These are phyloP conservation scores for Stephania cephalantha DNA, from an alignment of 164 flowering plant genomes.

Conservation along the genomic window DNA sequence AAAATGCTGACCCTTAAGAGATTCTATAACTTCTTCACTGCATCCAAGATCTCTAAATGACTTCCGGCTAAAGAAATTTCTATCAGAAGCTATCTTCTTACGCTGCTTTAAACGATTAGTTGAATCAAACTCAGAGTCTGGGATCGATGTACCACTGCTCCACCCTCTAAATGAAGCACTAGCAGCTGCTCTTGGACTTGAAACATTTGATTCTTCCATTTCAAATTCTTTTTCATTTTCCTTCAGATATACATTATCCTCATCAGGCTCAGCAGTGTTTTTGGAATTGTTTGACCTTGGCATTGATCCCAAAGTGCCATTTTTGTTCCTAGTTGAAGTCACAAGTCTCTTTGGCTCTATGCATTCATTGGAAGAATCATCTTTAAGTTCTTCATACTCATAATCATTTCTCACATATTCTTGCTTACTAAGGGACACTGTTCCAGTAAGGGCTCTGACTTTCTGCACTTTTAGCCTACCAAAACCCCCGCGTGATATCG, in stretches of 20 bases:
- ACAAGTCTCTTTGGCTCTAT: conserved; percentile 14
- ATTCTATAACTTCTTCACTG: conserved; percentile 53
- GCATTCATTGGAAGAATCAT: conserved; percentile 5
- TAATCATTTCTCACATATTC: conserved; percentile 14
- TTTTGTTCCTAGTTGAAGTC: conserved; percentile 11
- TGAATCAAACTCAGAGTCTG: conserved; percentile 17
- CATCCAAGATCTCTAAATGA: conserved; percentile 68
- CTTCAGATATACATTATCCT: conserved; percentile 4
- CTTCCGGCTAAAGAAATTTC: conserved; percentile 64
- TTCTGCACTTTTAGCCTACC: conserved; percentile 59
- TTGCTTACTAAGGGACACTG: conserved; percentile 30
- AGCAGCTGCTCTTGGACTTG: conserved; percentile 26
- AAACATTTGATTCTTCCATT: conserved; percentile 10
- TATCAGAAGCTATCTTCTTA: conserved; percentile 21
- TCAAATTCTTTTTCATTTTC: conserved; percentile 16
- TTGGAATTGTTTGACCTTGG: conserved; percentile 8
- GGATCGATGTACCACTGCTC: conserved; percentile 32
- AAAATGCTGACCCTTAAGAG: conserved; percentile 44
- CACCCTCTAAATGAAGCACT: conserved; percentile 43
- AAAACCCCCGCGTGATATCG: conserved; percentile 25
- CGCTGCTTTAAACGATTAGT: conserved; percentile 15
- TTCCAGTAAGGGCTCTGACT: conserved; percentile 43
- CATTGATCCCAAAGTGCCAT: conserved; percentile 14
- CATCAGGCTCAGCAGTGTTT: neutral
- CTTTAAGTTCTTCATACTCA: conserved; percentile 15